Conservation (phyloP, 345 rosid species). For the Rhizophora mangle region DNA sequence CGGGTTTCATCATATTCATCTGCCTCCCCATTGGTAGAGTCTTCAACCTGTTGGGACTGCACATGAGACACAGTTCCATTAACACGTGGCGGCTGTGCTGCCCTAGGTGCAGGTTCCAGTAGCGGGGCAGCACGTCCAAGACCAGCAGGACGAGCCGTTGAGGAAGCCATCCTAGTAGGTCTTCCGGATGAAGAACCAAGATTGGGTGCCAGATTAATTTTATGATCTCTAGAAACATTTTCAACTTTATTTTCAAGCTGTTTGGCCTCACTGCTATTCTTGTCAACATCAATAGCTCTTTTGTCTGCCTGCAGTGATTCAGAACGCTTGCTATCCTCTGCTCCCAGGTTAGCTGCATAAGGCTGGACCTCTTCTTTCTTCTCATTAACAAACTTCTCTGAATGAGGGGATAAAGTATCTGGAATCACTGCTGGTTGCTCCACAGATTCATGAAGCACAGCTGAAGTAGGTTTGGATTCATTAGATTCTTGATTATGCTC, state of each 20-base stretch:
- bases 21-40: slow-evolving; percentile 54
- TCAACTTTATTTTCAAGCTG: slow-evolving; percentile 24
- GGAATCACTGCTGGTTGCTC: slow-evolving; percentile 22
- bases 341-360: slow-evolving; percentile 16
- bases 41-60: slow-evolving; percentile 75
- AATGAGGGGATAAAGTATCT: slow-evolving; percentile 19
- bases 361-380: slow-evolving; percentile 27
- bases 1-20: slow-evolving; percentile 96
- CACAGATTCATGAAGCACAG: slow-evolving; percentile 4
- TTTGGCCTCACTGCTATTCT: slow-evolving; percentile 24
- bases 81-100: slow-evolving; percentile 61
- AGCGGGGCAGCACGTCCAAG: slow-evolving; percentile 87
- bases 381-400: slow-evolving; percentile 26
- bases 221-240: slow-evolving; percentile 23
- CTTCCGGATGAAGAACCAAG: slow-evolving; percentile 41
- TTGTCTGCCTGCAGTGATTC: slow-evolving; percentile 25
- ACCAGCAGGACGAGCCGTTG: slow-evolving; percentile 73
- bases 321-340: slow-evolving; percentile 23
- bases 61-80: slow-evolving; percentile 59
- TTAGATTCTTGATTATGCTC: slow-evolving; percentile 5
- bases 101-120: slow-evolving; percentile 73
- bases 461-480: slow-evolving; percentile 11
- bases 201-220: slow-evolving; percentile 18
- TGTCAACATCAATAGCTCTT: slow-evolving; percentile 26
- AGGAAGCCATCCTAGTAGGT: slow-evolving; percentile 34